A percentile compares a stretch with the other conserved stretches of the same genome.
Evolutionary conservation across 2,329 filamentous ascomycete species (phyloP).

Genomic region (Lecanicillium sp.): DNA sequence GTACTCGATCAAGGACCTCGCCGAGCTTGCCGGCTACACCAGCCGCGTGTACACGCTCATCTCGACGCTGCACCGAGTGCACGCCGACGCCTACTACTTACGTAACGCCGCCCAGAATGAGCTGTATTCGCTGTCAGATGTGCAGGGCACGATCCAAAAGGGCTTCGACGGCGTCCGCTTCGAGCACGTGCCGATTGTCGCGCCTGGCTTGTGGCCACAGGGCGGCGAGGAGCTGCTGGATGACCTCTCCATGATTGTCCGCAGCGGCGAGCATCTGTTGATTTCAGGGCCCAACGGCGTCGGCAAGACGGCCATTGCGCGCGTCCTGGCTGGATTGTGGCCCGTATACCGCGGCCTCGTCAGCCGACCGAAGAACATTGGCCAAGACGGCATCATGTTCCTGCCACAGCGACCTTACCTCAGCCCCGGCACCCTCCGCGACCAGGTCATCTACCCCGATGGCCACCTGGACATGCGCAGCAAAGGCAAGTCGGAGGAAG

Average conservation of each 20-base stretch:
- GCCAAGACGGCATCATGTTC: conserved; percentile 95
- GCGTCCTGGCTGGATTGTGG: conserved; percentile 88
- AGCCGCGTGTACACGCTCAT: conserved; percentile 94
- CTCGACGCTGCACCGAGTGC: conserved; percentile 86
- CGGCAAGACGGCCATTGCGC: conserved; percentile 82
- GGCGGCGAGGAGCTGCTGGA: conserved; percentile 90
- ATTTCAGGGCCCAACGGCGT: conserved; percentile 94
- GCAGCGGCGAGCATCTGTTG: conserved; percentile 84
- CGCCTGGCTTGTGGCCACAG: conserved; percentile 78
- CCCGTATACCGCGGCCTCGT: conserved; percentile 91
- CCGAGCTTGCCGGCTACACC: conserved; percentile 91
- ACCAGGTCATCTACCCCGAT: conserved; percentile 97
- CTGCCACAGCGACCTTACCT: conserved; percentile 90
- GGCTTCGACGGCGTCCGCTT: conserved; percentile 92
- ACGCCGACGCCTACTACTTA: conserved; percentile 79
- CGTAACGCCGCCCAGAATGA: conserved; percentile 62
- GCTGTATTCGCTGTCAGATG: conserved; percentile 80
- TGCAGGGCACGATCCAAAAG: conserved; percentile 88
- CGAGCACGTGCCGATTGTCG: conserved; percentile 88
- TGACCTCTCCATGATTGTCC: conserved; percentile 80
- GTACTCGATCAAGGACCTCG: conserved; percentile 98
- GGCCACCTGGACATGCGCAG: conserved; percentile 90
- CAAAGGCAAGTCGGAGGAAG: conserved; percentile 66
- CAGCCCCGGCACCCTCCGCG: conserved; percentile 82
- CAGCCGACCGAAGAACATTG: conserved; percentile 71